A percentile compares a stretch with the other conserved stretches of the same genome.
phyloP scores from a whole-genome alignment of 1,139 yeast species.

The Pneumocystis canis region DNA sequence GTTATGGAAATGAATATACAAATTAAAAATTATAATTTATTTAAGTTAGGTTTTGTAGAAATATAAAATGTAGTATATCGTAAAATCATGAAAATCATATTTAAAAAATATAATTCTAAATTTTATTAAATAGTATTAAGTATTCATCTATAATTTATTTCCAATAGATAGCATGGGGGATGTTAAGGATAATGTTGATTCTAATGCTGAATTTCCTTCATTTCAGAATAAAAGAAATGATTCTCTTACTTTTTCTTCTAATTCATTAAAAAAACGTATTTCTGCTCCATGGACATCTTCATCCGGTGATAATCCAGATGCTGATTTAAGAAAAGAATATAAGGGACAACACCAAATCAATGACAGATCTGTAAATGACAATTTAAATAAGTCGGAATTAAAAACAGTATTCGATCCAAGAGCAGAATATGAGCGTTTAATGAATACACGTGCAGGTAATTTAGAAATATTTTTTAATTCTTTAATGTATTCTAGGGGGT shows the following conservation, averaged over 20 bases:
- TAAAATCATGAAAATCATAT: too few species aligned
- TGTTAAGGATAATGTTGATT: not conserved
- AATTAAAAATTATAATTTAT: too few species aligned
- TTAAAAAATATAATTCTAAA: not conserved
- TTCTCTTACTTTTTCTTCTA: not conserved
- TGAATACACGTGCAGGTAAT: conserved; percentile 8
- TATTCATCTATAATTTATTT: not conserved
- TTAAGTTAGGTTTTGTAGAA: too few species aligned
- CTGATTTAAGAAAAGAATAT: not conserved
- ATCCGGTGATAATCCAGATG: not conserved
- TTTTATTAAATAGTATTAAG: not conserved
- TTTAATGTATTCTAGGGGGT: conserved; percentile 33
- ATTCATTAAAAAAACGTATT: not conserved
- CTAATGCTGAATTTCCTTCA: not conserved
- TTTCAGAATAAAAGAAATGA: not conserved
- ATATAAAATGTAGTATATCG: too few species aligned
- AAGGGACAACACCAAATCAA: not conserved
- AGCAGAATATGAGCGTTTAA: conserved; percentile 24
- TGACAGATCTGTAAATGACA: not conserved
- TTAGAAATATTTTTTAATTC: conserved; percentile 17
- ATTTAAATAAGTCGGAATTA: not conserved
- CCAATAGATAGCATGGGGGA: not conserved
- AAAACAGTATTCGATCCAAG: conserved; percentile 20
- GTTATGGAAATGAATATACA: too few species aligned
- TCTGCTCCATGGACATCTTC: not conserved